Evolutionary conservation across 164 flowering plant genomes (phyloP).

Genomic region (Kalanchoe fedtschenkoi): DNA sequence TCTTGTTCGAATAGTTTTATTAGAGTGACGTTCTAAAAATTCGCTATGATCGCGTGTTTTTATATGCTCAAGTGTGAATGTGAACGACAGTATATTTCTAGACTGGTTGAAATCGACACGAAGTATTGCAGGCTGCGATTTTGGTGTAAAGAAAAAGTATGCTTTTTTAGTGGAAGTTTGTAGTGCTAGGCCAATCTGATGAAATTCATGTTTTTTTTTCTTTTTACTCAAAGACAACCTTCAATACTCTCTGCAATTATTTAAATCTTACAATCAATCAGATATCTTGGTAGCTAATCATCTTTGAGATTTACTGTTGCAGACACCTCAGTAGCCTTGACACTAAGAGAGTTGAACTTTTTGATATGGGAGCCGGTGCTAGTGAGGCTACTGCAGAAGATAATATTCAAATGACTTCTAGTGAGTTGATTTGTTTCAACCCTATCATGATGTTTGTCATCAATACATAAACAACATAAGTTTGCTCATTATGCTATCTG

Average conservation of each 20-base stretch:
- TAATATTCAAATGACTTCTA: constrained; percentile 78
- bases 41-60: neutral
- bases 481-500: neutral
- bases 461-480: neutral
- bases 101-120: neutral
- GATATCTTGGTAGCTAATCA: neutral
- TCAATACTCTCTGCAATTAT: neutral
- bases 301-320: constrained; percentile 13
- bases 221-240: neutral
- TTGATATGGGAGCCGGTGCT: constrained; percentile 85
- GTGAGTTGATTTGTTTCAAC: constrained; percentile 22
- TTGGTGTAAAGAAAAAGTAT: too few relatives aligned
- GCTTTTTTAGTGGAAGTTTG: neutral
- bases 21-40: too few relatives aligned
- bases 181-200: neutral
- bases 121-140: neutral
- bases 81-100: neutral
- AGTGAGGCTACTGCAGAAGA: constrained; percentile 83
- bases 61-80: neutral
- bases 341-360: constrained; percentile 88
- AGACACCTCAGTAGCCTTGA: constrained; percentile 82
- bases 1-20: neutral
- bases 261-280: neutral
- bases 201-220: neutral
- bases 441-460: neutral